Conservation (phyloP, 768 basidiomycete genomes). For the Amanita subjunquillea region DNA sequence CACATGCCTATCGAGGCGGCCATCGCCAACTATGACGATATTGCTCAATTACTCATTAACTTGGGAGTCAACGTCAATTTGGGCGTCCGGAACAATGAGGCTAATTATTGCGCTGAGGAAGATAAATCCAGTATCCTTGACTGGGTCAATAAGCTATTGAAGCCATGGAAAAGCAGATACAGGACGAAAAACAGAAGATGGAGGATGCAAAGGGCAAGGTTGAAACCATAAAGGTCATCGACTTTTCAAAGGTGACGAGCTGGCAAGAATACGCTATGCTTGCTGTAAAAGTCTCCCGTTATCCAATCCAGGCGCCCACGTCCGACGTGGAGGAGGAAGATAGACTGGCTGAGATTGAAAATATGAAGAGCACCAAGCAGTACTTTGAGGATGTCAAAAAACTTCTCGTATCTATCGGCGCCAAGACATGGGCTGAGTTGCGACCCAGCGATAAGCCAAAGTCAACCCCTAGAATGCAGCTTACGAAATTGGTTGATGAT, state of each 20-base stretch:
- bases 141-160: slow-evolving; percentile 1
- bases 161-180: background rate
- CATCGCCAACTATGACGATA: background rate
- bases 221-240: background rate
- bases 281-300: background rate
- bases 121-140: background rate
- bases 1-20: background rate
- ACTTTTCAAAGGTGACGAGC: background rate
- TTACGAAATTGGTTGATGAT: background rate
- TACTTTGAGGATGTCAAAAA: background rate
- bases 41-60: background rate
- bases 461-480: background rate
- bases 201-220: background rate
- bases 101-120: background rate
- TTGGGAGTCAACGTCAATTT: slow-evolving; percentile 3
- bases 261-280: slow-evolving; percentile 5
- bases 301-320: no score
- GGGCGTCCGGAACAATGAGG: background rate
- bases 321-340: background rate
- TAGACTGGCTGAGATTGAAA: background rate
- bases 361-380: background rate
- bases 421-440: background rate
- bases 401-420: background rate
- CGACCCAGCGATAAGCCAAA: background rate
- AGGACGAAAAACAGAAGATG: background rate